phyloP scores from a whole-genome alignment of 345 rosid species.

The Psidium guajava region DNA sequence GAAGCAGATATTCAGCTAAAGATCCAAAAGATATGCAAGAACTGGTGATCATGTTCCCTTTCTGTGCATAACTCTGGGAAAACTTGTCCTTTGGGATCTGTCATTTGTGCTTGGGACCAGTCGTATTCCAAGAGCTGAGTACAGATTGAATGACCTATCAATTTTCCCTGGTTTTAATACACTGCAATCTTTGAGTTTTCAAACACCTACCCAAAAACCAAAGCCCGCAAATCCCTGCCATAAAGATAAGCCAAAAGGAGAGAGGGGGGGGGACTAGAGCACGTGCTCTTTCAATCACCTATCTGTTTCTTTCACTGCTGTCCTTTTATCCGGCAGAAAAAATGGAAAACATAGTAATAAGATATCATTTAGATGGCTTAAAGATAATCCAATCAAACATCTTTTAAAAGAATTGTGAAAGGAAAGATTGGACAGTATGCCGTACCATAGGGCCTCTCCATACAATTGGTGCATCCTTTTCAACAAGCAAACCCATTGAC shows the following conservation, averaged over 20 bases:
- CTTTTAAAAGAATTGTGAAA: not conserved
- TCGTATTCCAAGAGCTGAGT: not conserved
- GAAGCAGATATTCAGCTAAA: not conserved
- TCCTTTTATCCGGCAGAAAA: not conserved
- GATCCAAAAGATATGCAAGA: not conserved
- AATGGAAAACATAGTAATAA: not conserved
- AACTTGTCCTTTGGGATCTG: not conserved
- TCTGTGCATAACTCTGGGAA: not conserved
- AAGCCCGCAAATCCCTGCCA: not conserved
- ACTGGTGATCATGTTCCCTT: not conserved
- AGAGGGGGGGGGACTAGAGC: not conserved
- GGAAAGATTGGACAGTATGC: not conserved
- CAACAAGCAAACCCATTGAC: conserved; percentile 93
- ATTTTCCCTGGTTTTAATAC: not conserved
- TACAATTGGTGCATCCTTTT: conserved; percentile 77
- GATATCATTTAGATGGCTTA: not conserved
- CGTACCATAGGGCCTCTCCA: conserved; percentile 98
- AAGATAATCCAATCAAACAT: not conserved
- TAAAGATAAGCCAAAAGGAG: not conserved
- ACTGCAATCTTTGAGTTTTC: not conserved
- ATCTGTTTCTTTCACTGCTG: not conserved
- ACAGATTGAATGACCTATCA: not conserved
- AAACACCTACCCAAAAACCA: not conserved
- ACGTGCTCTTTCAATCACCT: not conserved
- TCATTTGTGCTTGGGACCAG: not conserved